Percentiles rank a stretch among this genome's conserved stretches.
Conservation (phyloP, 2,329 filamentous ascomycete species). For the Westerdykella aurantiaca region DNA sequence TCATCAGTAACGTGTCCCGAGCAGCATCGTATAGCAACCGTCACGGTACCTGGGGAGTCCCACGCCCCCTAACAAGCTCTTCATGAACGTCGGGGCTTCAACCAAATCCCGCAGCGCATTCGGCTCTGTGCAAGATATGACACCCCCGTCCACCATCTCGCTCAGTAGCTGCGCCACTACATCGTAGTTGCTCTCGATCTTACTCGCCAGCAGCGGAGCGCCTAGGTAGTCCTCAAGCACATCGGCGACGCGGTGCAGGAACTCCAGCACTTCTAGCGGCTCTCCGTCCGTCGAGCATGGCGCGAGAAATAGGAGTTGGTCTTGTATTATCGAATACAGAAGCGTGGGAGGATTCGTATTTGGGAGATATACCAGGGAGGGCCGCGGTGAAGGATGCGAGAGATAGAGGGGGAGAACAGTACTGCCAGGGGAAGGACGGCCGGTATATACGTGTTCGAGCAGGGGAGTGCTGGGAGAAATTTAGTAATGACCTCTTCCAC, state of each 20-base stretch:
- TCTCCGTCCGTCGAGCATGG: slow-evolving; percentile 83
- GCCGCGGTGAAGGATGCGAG: slow-evolving; percentile 71
- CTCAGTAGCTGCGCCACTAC: slow-evolving; percentile 86
- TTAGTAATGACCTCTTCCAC: slow-evolving; percentile 2
- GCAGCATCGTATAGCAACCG: too few species aligned
- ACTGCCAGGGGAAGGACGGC: slow-evolving; percentile 68
- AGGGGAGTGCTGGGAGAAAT: slow-evolving; percentile 60
- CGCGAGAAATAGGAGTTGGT: slow-evolving; percentile 77
- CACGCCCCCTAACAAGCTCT: slow-evolving; percentile 81
- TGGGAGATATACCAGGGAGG: slow-evolving; percentile 79
- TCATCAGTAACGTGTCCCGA: background rate
- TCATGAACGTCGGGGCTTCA: slow-evolving; percentile 84
- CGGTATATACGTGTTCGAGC: slow-evolving; percentile 83
- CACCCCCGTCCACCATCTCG: slow-evolving; percentile 93
- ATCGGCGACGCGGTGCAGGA: slow-evolving; percentile 88
- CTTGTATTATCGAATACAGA: slow-evolving; percentile 81
- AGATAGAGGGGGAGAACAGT: slow-evolving; percentile 82
- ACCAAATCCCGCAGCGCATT: slow-evolving; percentile 89
- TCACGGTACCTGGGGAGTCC: slow-evolving; percentile 64
- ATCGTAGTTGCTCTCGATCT: slow-evolving; percentile 87
- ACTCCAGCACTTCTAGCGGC: slow-evolving; percentile 84
- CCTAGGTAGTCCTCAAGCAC: slow-evolving; percentile 91
- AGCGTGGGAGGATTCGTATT: slow-evolving; percentile 79
- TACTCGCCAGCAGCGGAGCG: slow-evolving; percentile 74
- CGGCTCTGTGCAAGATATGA: slow-evolving; percentile 83